Evolutionary conservation across 225 moss, liverwort and hornwort genomes (phyloP), one percentile per base, ranked within the genome.

Genomic region (Antitrichia curtipendula): DNA sequence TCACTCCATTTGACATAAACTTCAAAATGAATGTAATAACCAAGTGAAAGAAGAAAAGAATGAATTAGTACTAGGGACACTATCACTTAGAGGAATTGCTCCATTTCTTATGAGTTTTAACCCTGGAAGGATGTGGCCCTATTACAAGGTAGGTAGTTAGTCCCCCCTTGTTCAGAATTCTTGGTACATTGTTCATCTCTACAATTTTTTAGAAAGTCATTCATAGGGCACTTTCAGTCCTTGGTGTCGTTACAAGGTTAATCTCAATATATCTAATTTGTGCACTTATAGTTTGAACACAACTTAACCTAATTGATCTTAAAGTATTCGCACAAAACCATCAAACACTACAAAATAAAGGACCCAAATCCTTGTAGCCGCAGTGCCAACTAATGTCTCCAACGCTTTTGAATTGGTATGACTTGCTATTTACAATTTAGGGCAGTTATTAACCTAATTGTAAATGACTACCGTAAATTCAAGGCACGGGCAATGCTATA

Each of bases 181-280:
- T 40, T 18, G 1, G 25, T 41, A 32, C 2, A 34, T 52, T 52
- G 0, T 34, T 34, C 0, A 0, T 1, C 6, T 50, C 8, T 34
- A 5, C 0, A 20, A 0, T 31, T 34, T 52, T 3, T 34, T 13
- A 47, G 10, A 50, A 21, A 50, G 13, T 50, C 21, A 50, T 34
- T 52, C 5, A 75, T 3, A 21, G 0, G 13, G 22, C 21, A 74
- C 20, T 32, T 19, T 75, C 34, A 12, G 21, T 52, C 41, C 9
- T 27, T 32, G 3, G 3, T 0, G 0, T 21, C 2, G 0, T 2
- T 34, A 21, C 1, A 52, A 0, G 8, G 3, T 52, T 52, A 21
- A 34, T 34, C 52, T 50, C 8, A 75, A 22, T 0, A 34, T 22
- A 50, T 50, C 19, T 28, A 41, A 1, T 40, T 23, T 66, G n/a